A percentile compares a stretch with the other conserved stretches of the same genome.
These are phyloP conservation scores for Stephania cephalantha DNA, from an alignment of 164 flowering plant species.

Conservation along the genomic window DNA sequence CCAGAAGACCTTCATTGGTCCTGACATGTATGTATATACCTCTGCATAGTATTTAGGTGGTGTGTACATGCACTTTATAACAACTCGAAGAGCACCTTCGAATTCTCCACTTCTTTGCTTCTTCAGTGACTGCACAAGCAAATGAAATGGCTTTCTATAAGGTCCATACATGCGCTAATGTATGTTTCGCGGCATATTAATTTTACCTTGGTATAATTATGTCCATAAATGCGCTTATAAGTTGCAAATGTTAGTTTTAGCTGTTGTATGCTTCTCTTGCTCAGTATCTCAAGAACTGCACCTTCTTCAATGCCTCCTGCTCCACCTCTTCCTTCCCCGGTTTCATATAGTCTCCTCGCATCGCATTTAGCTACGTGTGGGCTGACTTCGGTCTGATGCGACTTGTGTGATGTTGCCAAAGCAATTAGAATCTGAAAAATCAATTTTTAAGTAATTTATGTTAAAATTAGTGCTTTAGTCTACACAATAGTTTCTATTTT, in stretches of 20 bases:
- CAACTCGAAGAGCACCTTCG: slow-evolving; percentile 40
- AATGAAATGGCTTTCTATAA: not conserved
- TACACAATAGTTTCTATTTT: too few species aligned
- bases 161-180: too few species aligned
- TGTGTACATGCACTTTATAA: slow-evolving; percentile 49
- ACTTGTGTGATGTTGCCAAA: slow-evolving; percentile 65
- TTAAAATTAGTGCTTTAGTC: too few species aligned
- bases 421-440: slow-evolving; percentile 50
- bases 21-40: slow-evolving; percentile 25
- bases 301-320: slow-evolving; percentile 47
- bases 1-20: not conserved
- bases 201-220: too few species aligned
- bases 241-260: slow-evolving; percentile 46
- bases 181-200: too few species aligned
- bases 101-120: slow-evolving; percentile 40
- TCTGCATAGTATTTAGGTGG: slow-evolving; percentile 60
- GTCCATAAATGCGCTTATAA: slow-evolving; percentile 27
- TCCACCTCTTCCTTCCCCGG: slow-evolving; percentile 55
- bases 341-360: slow-evolving; percentile 57
- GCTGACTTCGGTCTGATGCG: slow-evolving; percentile 47
- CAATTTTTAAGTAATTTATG: slow-evolving; percentile 1
- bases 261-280: slow-evolving; percentile 73
- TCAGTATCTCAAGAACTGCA: slow-evolving; percentile 54
- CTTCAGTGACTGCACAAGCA: slow-evolving; percentile 35
- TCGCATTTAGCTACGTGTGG: slow-evolving; percentile 66